Evolutionary conservation across 805 yeast genomes (phyloP), one percentile per base, ranked within the genome.

Genomic region (Metschnikowia amazonensis): DNA sequence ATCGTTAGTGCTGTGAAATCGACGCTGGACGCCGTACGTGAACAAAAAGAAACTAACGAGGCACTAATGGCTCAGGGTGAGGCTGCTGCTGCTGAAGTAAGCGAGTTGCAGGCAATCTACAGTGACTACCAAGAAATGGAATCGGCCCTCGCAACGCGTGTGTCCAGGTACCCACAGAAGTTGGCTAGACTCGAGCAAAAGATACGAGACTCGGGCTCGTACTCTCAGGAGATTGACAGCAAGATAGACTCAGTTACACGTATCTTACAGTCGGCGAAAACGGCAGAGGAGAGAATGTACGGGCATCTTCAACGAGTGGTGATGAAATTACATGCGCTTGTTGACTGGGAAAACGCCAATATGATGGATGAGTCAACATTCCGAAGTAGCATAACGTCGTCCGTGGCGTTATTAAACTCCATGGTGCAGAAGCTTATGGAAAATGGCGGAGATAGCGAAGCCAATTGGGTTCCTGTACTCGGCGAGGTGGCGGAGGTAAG

Each of bases 301-400:
- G 47, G 42, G 20, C 57, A 54, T 29, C 38, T 58, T 32, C 57
- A 53, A 29, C 41, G 58, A 11, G 47, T 58, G 17, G 41, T 57
- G n/a, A 45, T 57, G 36, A 57, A 56, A 45, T 24, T 50, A n/a
- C 48, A 56, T 31, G 62, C 61, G 27, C 38, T 54, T 25, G 55
- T 55, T 46, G 58, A 57, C 36, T 58, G 61, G 61, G 58, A 50
- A 44, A 49, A 47, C 37, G 47, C 51, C 16, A 41, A 44, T n/a
- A 31, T 50, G 25, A 48, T 58, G 53, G 60, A 58, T 42, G 58
- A 54, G 20, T 42, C 27, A 4, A 47, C 55, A 7, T 51, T 58
- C 20, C 49, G 44, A 14, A 34, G 17, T 5, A 49, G 53, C 34
- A 37, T 58, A 2, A 14, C 34, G 28, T 53, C 41, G 43, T 44